Percentiles rank a stretch among this genome's conserved stretches.
Conservation (phyloP, 441 rosid genomes). For the Oxalis stricta region DNA sequence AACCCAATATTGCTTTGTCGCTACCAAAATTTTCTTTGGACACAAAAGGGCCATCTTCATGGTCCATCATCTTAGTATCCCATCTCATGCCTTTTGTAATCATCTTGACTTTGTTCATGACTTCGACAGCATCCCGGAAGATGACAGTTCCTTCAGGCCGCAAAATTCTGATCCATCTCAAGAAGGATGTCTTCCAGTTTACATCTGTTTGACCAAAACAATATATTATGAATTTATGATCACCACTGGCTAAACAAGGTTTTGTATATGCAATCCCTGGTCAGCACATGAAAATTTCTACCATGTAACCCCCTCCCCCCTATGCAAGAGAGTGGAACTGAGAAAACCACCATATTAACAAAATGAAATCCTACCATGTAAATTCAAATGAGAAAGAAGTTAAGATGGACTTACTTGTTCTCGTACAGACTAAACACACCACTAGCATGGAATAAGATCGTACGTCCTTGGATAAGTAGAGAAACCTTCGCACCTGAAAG, state of each 20-base stretch:
- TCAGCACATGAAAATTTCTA: too few species aligned
- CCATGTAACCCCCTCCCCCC: too few species aligned
- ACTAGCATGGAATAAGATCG: conserved; percentile 73
- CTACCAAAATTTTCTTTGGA: conserved; percentile 72
- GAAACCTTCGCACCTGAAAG: conserved; percentile 89
- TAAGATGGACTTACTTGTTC: conserved; percentile 28
- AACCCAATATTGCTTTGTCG: conserved; percentile 78
- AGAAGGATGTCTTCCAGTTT: conserved; percentile 69
- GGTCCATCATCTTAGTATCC: conserved; percentile 78
- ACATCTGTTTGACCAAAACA: conserved; percentile 32
- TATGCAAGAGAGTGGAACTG: too few species aligned
- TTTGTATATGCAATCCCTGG: too few species aligned
- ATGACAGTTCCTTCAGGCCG: conserved; percentile 86
- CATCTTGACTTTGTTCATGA: conserved; percentile 50
- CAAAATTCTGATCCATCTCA: conserved; percentile 78
- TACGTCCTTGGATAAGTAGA: conserved; percentile 93
- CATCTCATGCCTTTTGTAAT: conserved; percentile 75
- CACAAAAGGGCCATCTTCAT: conserved; percentile 91
- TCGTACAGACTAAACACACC: conserved; percentile 66
- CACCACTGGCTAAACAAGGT: too few species aligned
- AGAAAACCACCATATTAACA: too few species aligned
- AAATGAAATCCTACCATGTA: not conserved
- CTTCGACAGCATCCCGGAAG: conserved; percentile 67
- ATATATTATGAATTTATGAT: not conserved
- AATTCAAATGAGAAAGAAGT: not conserved